Base-by-base conservation (phyloP, 2,329 filamentous ascomycete species). In the Diaporthe amygdali region DNA sequence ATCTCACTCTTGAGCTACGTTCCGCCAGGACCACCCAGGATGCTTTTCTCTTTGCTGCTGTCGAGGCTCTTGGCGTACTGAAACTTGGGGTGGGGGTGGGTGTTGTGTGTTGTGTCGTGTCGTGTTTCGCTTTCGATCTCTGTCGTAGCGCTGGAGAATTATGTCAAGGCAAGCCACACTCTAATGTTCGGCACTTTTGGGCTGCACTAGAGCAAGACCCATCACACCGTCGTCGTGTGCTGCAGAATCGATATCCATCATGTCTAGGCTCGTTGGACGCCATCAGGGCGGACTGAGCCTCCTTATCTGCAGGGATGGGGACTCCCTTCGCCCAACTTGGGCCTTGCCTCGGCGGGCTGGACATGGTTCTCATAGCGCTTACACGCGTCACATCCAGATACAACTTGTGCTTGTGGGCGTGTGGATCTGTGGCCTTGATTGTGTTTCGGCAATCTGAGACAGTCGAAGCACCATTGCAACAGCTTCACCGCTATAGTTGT, bases 1-100 rank as follows among this genome's bases (percentile, higher is more conserved):
- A 76, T 76, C 75, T 76, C 56, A 71, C 74, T 75, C 71, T 74
- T 70, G 68, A 41, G 39, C 54, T 49, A 70, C 63, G 47, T 66
- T 44, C 47, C 49, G 56, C 66, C 59, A 44, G 25, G 44, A n/a
- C 22, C 14, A n/a, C 32, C 44, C 34, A 47, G 32, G 32, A 56
- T 56, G 17, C 27, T 3, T 7, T 47, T 47, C 14, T 25, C 5
- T 22, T 15, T 47, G 22, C 7, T 25, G 56, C 56, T 37, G 56
- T 46, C 56, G 56, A 49, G 59, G 25, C n/a, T n/a, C n/a, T n/a
- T n/a, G n/a, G n/a, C n/a, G n/a, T n/a, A n/a, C n/a, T n/a, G n/a
- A n/a, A n/a, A n/a, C n/a, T n/a, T n/a, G n/a, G n/a, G n/a, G n/a
- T n/a, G n/a, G n/a, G n/a, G n/a, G n/a, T n/a, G n/a, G 9, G 30